Percentiles rank a stretch among this genome's conserved stretches.
Evolutionary conservation across 2,329 filamentous ascomycete genomes (phyloP).

Genomic region (Fonsecaea pedrosoi): DNA sequence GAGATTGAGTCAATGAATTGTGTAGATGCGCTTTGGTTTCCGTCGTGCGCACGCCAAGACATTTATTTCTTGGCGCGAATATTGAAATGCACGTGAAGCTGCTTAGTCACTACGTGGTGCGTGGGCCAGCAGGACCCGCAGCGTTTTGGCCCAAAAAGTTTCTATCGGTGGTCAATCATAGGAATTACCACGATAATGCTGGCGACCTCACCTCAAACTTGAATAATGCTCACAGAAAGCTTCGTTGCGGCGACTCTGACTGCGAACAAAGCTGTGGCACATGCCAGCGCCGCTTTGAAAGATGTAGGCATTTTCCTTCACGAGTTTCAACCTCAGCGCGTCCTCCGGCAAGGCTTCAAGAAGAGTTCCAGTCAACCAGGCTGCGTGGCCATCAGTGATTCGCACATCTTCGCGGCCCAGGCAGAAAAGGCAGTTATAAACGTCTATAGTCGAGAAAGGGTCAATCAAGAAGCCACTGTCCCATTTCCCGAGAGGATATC

Average conservation of each 20-base stretch:
- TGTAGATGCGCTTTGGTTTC: conserved; percentile 15
- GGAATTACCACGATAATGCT: not conserved
- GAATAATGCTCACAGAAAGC: conserved; percentile 56
- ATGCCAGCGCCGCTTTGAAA: conserved; percentile 62
- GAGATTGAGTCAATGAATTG: conserved; percentile 26
- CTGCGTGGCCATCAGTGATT: conserved; percentile 77
- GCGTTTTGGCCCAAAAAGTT: conserved; percentile 18
- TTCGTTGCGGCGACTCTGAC: conserved; percentile 56
- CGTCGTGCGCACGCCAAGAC: conserved; percentile 24
- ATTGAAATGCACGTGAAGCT: conserved; percentile 1
- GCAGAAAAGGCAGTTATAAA: conserved; percentile 90
- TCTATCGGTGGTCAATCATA: not conserved
- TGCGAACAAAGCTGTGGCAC: conserved; percentile 44
- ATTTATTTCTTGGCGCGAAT: conserved; percentile 6
- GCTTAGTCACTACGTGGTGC: conserved; percentile 9
- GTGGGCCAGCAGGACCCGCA: not conserved
- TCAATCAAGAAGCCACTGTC: conserved; percentile 85
- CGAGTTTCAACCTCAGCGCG: conserved; percentile 76
- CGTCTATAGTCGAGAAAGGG: conserved; percentile 83
- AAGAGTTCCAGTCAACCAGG: conserved; percentile 84
- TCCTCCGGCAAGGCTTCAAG: conserved; percentile 82
- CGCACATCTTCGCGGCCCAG: conserved; percentile 91
- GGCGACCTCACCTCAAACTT: not conserved
- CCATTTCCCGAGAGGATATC: conserved; percentile 87
- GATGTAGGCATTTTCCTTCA: conserved; percentile 89